Evolutionary conservation across 495 filamentous ascomycete genomes (phyloP).

Genomic region (Talaromyces nanjingensis): DNA sequence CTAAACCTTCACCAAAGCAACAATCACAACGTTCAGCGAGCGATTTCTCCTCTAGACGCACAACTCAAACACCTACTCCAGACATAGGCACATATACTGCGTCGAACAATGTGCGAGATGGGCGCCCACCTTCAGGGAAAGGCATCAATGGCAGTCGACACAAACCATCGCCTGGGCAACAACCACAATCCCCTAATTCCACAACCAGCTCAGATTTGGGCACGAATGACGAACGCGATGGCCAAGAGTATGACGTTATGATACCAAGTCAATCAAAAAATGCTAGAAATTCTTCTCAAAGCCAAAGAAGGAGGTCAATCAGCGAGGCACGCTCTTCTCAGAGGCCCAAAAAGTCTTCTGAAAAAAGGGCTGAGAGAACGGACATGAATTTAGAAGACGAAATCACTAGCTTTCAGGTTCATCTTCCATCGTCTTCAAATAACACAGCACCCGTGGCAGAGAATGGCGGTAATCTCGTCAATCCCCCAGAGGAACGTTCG

Average conservation of each 20-base stretch:
- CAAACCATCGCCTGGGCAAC: neutral
- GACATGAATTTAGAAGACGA: neutral
- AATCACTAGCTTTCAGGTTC: slow-evolving; percentile 4
- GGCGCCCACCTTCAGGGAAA: neutral
- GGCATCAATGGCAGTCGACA: neutral
- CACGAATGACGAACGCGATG: neutral
- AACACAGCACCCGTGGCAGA: neutral
- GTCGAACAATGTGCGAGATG: neutral
- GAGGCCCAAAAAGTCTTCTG: neutral
- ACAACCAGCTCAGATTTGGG: neutral
- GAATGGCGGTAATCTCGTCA: neutral
- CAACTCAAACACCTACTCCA: neutral
- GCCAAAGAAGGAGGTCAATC: neutral
- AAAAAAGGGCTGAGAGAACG: neutral
- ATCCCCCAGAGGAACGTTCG: neutral
- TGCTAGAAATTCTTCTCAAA: neutral
- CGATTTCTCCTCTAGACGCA: neutral
- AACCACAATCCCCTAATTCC: neutral
- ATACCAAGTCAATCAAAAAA: neutral
- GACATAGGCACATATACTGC: neutral
- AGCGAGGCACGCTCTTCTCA: neutral
- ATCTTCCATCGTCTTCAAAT: neutral
- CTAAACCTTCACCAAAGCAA: neutral
- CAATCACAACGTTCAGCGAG: neutral
- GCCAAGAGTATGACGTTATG: neutral